Base-by-base conservation (phyloP, 2,329 filamentous ascomycete genomes). In the Ophiosphaerella narmari region DNA sequence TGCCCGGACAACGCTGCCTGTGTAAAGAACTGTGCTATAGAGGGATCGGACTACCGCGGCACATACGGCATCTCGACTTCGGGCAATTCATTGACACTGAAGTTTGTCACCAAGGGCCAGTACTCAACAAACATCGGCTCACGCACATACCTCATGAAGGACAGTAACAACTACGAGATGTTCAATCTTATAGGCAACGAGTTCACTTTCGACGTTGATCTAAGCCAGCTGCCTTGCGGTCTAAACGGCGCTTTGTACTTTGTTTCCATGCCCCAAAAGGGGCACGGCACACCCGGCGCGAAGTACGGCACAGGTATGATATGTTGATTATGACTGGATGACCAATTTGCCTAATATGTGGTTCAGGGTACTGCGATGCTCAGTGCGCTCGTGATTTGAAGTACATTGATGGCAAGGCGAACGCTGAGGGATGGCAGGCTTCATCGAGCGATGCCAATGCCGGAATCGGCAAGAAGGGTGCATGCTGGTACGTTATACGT, bases 171-270 rank as follows among this genome's bases (percentile, higher is more conserved):
- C 34, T 72, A 72, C 23, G 52, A 73, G 49, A 65, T 67, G 55
- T 73, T 71, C 58, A 68, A 70, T 37, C 55, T 73, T 7, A 59
- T 69, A 33, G 63, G 64, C 24, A 68, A 73, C 29, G 68, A 73
- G 47, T 73, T 72, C 50, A 63, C 58, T 12, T 72, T 73, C 43
- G 68, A 73, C 48, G 68, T 73, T 1, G 70, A 73, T 44, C 53
- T 87, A 21, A 87, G 84, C 16, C 78, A 80, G 52, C 73, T 88
- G 14, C 80, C 82, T 43, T 90, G 87, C 62, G 87, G 87, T 43
- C 74, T 89, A 46, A 89, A 90, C 67, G 86, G 86, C 39, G 67
- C 66, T 14, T 34, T 66, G 18, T 67, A 66, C 50, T 66, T 87
- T 39, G 75, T 80, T 4, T 74, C 78, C 54, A 87, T 88, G 84